Evolutionary conservation across 2,329 filamentous ascomycete species (phyloP), one percentile per base, ranked within the genome.

Genomic region (Decorospora gaudefroyi): DNA sequence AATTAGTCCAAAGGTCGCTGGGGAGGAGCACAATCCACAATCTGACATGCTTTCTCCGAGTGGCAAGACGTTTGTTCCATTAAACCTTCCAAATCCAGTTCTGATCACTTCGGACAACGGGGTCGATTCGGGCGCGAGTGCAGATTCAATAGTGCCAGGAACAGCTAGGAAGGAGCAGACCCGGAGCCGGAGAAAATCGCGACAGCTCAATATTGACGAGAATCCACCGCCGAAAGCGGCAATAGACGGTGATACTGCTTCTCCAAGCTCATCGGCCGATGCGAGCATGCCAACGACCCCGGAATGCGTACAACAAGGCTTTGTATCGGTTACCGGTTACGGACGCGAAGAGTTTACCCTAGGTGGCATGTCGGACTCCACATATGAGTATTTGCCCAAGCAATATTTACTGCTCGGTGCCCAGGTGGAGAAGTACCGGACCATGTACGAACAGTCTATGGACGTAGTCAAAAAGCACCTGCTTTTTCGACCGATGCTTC

Each of bases 371-470:
- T 61, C 69, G 5, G 69, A 71, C 26, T 70, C 68, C 13, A 57
- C 65, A 4, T 72, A 70, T 42, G 69, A 72, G 45, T 71, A 72
- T 31, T 61, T 72, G 12, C 65, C 65, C 8, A 72, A 72, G 36
- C 66, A 65, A 53, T 56, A 61, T 33, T 61, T 64, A 6, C 65
- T 78, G 1, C 70, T 78, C 1, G 74, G 76, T 34, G 77, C 77
- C 4, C 57, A 67, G 6, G 64, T 74, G 4, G 69, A 73, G 1
- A 71, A 75, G 30, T 80, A 80, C 51, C 64, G 70, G 5, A 75
- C 75, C 5, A 73, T 83, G 41, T 89, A 85, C 58, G 81, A 87
- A 54, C 72, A 64, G 31, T 70, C 70, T 6, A 72, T 74, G 56
- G 53, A 67, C 6, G 68, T 74, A 2, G 73, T 75, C 6, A 75